These are phyloP conservation scores for Nothophoma quercina DNA, from an alignment of 2,329 filamentous ascomycete genomes.

Conservation along the genomic window DNA sequence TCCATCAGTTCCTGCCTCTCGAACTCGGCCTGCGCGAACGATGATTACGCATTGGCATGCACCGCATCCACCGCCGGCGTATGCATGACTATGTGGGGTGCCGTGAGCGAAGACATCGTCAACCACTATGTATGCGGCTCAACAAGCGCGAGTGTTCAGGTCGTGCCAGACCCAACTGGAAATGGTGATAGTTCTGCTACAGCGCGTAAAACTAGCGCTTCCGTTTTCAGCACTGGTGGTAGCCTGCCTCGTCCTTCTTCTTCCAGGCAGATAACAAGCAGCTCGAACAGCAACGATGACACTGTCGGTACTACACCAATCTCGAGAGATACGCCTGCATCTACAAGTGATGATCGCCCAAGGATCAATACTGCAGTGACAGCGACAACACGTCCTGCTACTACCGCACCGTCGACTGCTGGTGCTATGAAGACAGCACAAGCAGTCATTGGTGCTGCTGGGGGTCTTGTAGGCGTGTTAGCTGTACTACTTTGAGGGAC, in stretches of 20 bases:
- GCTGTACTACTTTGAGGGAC: background rate
- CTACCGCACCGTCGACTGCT: slow-evolving; percentile 1
- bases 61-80: slow-evolving; percentile 14
- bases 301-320: background rate
- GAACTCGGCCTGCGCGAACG: slow-evolving; percentile 20
- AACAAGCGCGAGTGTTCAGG: slow-evolving; percentile 10
- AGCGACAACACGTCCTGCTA: background rate
- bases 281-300: background rate
- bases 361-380: slow-evolving; percentile 1
- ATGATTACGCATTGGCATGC: slow-evolving; percentile 18
- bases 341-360: background rate
- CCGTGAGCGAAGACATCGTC: slow-evolving; percentile 5
- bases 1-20: slow-evolving; percentile 16
- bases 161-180: slow-evolving; percentile 12
- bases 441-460: slow-evolving; percentile 7
- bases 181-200: background rate
- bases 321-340: background rate
- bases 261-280: background rate
- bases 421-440: slow-evolving; percentile 10
- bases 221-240: background rate
- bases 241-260: background rate
- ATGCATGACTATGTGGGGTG: slow-evolving; percentile 21
- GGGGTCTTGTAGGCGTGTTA: slow-evolving; percentile 6
- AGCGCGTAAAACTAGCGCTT: background rate
- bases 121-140: slow-evolving; percentile 24